Conservation (phyloP, 2,329 filamentous ascomycete genomes). For the Botrytis byssoidea region DNA sequence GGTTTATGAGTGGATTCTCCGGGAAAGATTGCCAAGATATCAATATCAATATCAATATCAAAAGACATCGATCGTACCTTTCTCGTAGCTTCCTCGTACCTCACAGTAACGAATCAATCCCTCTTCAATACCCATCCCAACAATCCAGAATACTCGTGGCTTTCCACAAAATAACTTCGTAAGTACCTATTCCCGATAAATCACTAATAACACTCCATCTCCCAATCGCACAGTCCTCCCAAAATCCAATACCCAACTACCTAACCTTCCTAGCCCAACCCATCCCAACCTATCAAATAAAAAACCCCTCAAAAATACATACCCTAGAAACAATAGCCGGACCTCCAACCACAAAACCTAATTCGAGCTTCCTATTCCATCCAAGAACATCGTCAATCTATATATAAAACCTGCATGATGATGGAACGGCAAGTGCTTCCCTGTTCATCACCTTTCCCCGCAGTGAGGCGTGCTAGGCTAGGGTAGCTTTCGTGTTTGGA, state of each 20-base stretch:
- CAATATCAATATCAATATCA: neutral
- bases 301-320: neutral
- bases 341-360: neutral
- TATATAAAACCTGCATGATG: neutral
- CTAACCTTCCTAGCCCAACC: no score
- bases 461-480: neutral
- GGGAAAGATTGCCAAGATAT: neutral
- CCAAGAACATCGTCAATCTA: neutral
- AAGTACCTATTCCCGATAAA: neutral
- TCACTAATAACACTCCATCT: rapidly evolving
- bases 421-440: neutral
- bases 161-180: neutral
- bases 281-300: neutral
- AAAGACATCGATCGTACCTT: no score
- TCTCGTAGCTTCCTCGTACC: neutral
- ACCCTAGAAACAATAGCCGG: neutral
- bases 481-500: neutral
- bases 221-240: neutral
- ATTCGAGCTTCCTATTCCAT: slow-evolving; percentile 5
- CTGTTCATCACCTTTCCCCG: neutral
- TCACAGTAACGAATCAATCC: neutral
- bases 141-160: neutral
- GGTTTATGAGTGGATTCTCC: neutral
- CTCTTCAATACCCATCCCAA: neutral
- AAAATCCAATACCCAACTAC: no score